These are phyloP conservation scores for Closterium sp. DNA, from an alignment of 139 green algal genomes.

Conservation along the genomic window DNA sequence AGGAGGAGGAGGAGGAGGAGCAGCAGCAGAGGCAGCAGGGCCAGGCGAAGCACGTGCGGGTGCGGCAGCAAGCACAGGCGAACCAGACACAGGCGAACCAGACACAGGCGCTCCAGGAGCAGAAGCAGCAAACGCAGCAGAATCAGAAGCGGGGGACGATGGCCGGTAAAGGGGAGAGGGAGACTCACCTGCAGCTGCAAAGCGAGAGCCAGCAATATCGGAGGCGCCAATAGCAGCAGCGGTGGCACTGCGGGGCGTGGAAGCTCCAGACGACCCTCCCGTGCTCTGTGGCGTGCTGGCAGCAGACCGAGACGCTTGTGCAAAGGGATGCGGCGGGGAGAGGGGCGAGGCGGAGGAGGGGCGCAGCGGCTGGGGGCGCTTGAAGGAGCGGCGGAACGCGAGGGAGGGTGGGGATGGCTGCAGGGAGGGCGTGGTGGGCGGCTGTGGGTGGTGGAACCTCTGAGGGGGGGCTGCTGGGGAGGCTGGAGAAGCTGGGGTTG, in stretches of 20 bases:
- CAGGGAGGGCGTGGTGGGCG: too few relatives aligned
- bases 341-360: too few relatives aligned
- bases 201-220: background rate
- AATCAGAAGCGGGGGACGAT: background rate
- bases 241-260: background rate
- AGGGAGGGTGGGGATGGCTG: too few relatives aligned
- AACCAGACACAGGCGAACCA: background rate
- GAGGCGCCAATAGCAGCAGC: background rate
- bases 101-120: background rate
- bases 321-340: too few relatives aligned
- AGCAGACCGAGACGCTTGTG: too few relatives aligned
- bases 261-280: too few relatives aligned
- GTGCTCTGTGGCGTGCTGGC: too few relatives aligned
- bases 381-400: too few relatives aligned
- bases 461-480: too few relatives aligned
- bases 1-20: background rate
- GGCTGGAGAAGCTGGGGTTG: background rate
- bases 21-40: background rate
- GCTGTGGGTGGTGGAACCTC: too few relatives aligned
- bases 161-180: background rate
- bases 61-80: background rate
- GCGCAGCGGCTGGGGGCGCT: too few relatives aligned
- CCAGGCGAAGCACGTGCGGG: background rate
- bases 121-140: background rate
- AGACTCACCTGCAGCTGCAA: background rate